These are phyloP conservation scores for Ogataea ramenticola DNA, from an alignment of 805 yeast species.

Conservation along the genomic window DNA sequence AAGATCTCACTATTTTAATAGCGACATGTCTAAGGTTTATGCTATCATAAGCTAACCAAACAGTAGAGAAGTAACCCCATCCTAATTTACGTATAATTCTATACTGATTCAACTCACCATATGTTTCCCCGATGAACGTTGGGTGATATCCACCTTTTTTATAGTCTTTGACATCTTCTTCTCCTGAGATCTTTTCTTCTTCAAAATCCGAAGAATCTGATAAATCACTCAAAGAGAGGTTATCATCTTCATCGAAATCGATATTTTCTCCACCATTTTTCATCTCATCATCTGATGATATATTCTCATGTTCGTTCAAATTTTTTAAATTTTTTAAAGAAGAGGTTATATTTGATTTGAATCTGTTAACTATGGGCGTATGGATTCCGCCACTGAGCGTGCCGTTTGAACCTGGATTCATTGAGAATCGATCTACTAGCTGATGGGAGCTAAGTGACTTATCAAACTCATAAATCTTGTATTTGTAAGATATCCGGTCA, in stretches of 20 bases:
- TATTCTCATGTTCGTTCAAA: neutral
- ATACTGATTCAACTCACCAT: constrained; percentile 39
- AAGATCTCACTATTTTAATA: constrained; percentile 52
- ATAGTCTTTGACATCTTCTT: constrained; percentile 48
- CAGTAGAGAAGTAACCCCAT: constrained; percentile 69
- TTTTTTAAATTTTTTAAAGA: neutral
- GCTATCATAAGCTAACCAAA: constrained; percentile 52
- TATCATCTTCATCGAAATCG: neutral
- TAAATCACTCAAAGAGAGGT: neutral
- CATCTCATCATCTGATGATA: neutral
- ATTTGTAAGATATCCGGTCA: too few species aligned
- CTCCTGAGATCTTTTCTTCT: constrained; percentile 26
- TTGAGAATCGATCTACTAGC: too few species aligned
- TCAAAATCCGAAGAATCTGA: constrained; percentile 16
- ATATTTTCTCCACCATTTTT: neutral
- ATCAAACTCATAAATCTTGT: too few species aligned
- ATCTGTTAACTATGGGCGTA: neutral
- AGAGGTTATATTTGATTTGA: constrained; percentile 1
- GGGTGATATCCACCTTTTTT: constrained; percentile 61
- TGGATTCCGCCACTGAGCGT: too few species aligned
- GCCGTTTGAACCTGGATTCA: too few species aligned
- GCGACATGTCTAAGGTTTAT: constrained; percentile 42
- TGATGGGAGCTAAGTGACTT: too few species aligned
- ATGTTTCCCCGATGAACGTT: constrained; percentile 46
- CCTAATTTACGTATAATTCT: constrained; percentile 50